Evolutionary conservation across 2,329 filamentous ascomycete genomes (phyloP), one percentile per base, ranked within the genome.

Genomic region (Ophiostoma pallidulum): DNA sequence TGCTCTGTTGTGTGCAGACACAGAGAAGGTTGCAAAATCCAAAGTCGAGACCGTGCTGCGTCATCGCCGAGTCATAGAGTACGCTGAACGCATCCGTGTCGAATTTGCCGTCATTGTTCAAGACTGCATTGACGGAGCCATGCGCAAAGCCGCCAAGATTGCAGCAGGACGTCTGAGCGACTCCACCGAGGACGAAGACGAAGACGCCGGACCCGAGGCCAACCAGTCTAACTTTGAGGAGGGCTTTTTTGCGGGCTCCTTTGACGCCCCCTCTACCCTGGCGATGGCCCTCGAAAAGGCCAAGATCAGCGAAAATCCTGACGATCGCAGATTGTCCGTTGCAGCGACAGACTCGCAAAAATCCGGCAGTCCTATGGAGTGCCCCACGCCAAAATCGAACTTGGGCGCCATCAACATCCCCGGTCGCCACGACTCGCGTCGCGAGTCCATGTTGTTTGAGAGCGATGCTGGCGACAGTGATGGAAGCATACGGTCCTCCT

Each of bases 41-140:
- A 98, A 98, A 63, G 86, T 97, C 2, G 92, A 98, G 58, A 86
- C 91, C 4, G 86, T 97, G 7, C 81, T 94, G 54, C 85, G 92
- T 29, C 88, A 97, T 64, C 83, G 91, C 43, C 83, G 84, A 57
- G 94, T 97, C 43, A 82, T 98, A 28, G 92, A 98, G 63, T 98
- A 98, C 62, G 83, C 90, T 0, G 92, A 98, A 66, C 82, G 94
- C 28, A 95, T 98, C 54, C 86, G 94, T 4, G 77, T 96, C 40
- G 92, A 98, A 59, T 94, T 96, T 59, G 85, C 91, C 24, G 78
- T 94, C 22, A 74, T 96, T 49, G 91, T 98, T 3, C 88, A 97
- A 59, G 88, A 96, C 58, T 98, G 92, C 62, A 95, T 98, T 45
- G 84, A 94, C 51, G 89, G 88, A 52, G 92, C 92, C 8, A 77